Evolutionary conservation across 1,139 yeast species (phyloP).

Genomic region (Protomyces lactucae-debilis): DNA sequence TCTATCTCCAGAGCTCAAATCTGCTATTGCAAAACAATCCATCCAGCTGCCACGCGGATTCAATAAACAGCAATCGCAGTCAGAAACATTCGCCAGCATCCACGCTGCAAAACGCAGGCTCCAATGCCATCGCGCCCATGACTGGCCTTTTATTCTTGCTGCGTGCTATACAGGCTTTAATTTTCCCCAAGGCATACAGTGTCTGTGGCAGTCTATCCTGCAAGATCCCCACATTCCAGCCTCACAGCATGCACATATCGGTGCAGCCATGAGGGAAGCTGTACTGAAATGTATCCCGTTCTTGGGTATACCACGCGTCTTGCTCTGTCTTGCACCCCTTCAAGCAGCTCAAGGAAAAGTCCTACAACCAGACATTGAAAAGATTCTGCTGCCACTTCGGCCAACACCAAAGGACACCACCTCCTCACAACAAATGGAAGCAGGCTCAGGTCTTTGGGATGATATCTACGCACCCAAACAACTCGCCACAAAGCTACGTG

Average conservation of each 20-base stretch:
- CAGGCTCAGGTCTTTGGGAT: conserved; percentile 17
- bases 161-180: conserved; percentile 23
- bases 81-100: conserved; percentile 1
- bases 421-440: not conserved
- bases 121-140: not conserved
- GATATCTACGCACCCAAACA: conserved; percentile 13
- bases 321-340: conserved; percentile 11
- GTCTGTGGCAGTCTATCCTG: conserved; percentile 8
- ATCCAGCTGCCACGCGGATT: conserved; percentile 10
- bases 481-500: conserved; percentile 6
- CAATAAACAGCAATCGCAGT: not conserved
- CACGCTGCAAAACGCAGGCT: not conserved
- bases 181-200: conserved; percentile 4
- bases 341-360: conserved; percentile 3
- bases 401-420: not conserved
- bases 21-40: not conserved
- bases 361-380: not conserved
- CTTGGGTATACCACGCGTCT: conserved; percentile 24
- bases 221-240: not conserved
- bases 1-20: not conserved
- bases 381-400: not conserved
- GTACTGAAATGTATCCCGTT: conserved; percentile 21
- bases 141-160: conserved; percentile 18
- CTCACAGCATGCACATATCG: not conserved
- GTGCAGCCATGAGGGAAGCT: conserved; percentile 16